Evolutionary conservation across 306 rosid species (phyloP).

Genomic region (Amphicarpaea edgeworthii): DNA sequence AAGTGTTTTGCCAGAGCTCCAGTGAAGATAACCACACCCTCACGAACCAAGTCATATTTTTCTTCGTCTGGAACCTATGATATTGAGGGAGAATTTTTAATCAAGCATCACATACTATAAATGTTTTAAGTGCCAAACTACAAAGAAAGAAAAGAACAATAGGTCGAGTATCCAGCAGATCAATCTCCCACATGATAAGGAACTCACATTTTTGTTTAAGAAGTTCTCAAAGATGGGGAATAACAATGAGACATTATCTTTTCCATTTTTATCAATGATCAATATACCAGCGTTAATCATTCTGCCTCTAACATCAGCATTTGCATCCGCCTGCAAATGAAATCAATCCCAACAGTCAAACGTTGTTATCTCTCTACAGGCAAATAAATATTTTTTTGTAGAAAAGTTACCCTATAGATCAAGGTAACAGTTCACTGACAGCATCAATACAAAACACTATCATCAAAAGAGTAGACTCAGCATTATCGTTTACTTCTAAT

Average conservation of each 20-base stretch:
- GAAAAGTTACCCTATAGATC: constrained; percentile 2
- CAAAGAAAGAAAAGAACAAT: constrained; percentile 1
- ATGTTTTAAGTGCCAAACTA: neutral
- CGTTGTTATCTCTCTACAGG: neutral
- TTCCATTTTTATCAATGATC: constrained; percentile 96
- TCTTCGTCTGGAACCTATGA: constrained; percentile 89
- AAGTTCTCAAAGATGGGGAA: constrained; percentile 97
- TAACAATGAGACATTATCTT: constrained; percentile 80
- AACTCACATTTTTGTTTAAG: constrained; percentile 82
- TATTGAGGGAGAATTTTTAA: constrained; percentile 20
- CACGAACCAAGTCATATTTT: constrained; percentile 95
- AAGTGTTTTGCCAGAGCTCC: constrained; percentile 98
- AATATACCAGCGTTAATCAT: constrained; percentile 96
- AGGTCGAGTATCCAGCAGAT: constrained; percentile 10
- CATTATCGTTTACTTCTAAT: neutral
- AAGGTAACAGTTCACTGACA: constrained; percentile 6
- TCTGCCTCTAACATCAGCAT: constrained; percentile 94
- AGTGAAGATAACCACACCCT: constrained; percentile 97
- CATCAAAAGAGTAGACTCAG: constrained; percentile 6
- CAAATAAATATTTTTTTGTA: constrained; percentile 19
- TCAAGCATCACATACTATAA: constrained; percentile 7
- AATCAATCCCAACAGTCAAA: constrained; percentile 41
- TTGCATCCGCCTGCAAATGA: constrained; percentile 92
- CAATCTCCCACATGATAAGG: constrained; percentile 28
- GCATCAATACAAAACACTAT: constrained; percentile 10